Base-by-base conservation (phyloP, 768 basidiomycete species). In the Mycena alexandri region DNA sequence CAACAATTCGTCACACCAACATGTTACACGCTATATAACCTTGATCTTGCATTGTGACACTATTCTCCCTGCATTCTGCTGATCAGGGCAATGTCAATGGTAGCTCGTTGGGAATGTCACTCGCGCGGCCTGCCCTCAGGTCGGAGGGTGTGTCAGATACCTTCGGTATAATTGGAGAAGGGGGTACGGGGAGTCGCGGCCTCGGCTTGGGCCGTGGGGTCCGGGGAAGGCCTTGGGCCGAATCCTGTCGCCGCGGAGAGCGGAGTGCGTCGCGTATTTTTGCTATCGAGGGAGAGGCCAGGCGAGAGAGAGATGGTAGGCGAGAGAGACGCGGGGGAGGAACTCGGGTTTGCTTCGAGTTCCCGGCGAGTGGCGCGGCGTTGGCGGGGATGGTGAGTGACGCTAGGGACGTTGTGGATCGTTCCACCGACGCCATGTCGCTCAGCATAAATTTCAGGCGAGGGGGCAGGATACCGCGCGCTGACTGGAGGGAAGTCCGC, bases 311-410 rank as follows among this genome's bases (percentile, higher is more conserved):
- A 16, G 62, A 63, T 22, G 69, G 65, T 7, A 68, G 61, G 21
- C 50, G 38, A 16, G 66, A 71, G 42, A 71, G 55, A 42, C 65
- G 61, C 9, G 65, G 66, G 14, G 63, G 65, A 4, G 66, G 69
- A 12, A 71, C 66, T 22, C 69, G 34, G 29, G 67, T 63, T 9
- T 58, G 38, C 17, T 63, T 67, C 65, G 59, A 58, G 16, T 36
- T 63, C 44, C 53, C 24, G 11, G 10, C 2, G 22, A 9, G 16
- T 11, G 42, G 44, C n/a, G 62, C 44, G 25, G 21, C 47, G 46
- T 41, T 25, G 48, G 36, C 9, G 12, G 63, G 47, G 6, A 50
- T 29, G 19, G 62, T 29, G 29, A 64, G 50, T 36, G 6, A 19
- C n/a, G 60, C n/a, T 19, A 29, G 25, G 3, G 51, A 48, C 17